A percentile compares a stretch with the other conserved stretches of the same genome.
Conservation (phyloP, 805 yeast genomes). For the Saccharomycopsis sp. region DNA sequence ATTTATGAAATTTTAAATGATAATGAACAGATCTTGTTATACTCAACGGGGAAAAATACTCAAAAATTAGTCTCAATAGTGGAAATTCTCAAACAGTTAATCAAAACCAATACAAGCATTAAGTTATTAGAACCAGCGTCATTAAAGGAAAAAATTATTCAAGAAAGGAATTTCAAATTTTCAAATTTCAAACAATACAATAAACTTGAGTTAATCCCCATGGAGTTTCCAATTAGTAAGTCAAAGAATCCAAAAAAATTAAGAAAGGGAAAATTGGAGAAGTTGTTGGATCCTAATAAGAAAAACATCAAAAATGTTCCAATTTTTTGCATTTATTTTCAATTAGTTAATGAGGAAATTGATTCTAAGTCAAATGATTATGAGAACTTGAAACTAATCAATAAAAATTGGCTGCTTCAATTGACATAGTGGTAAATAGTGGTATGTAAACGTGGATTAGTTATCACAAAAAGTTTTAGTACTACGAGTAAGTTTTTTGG, state of each 20-base stretch:
- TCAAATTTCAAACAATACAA: not conserved
- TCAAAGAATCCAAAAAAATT: not conserved
- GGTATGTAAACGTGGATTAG: too few relatives aligned
- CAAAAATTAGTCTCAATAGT: slow-evolving; percentile 11
- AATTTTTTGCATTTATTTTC: not conserved
- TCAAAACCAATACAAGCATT: not conserved
- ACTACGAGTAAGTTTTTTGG: too few relatives aligned
- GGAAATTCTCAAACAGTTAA: slow-evolving; percentile 8
- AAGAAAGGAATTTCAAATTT: not conserved
- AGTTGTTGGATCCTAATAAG: not conserved
- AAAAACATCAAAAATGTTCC: not conserved
- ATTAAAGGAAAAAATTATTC: not conserved
- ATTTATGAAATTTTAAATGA: not conserved
- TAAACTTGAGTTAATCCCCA: not conserved
- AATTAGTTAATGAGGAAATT: too few relatives aligned
- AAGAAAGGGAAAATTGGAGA: not conserved
- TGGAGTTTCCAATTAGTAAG: not conserved
- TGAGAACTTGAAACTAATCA: not conserved
- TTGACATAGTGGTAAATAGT: too few relatives aligned
- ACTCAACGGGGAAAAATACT: slow-evolving; percentile 3
- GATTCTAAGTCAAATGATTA: not conserved
- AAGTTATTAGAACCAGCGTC: not conserved
- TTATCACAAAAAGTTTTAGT: too few relatives aligned
- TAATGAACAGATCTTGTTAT: slow-evolving; percentile 1
- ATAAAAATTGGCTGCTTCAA: slow-evolving; percentile 1